Conservation (phyloP, 78 protist species). For the Polysphondylium violaceum region DNA sequence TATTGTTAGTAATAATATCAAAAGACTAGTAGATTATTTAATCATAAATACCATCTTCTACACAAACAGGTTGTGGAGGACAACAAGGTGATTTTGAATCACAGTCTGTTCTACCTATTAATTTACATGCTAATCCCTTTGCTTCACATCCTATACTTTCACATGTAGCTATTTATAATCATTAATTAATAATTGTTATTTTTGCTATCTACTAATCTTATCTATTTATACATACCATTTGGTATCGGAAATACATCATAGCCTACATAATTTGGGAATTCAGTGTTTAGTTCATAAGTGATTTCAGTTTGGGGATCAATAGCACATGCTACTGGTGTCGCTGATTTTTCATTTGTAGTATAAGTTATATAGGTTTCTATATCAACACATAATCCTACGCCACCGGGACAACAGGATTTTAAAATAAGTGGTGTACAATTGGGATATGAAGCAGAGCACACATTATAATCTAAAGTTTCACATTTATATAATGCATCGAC, state of each 20-base stretch:
- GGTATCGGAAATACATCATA: background rate
- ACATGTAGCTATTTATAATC: slow-evolving; percentile 16
- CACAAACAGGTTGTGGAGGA: slow-evolving; percentile 9
- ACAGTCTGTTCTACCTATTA: background rate
- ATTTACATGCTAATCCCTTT: slow-evolving; percentile 18
- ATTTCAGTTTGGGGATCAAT: background rate
- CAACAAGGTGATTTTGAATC: slow-evolving; percentile 23
- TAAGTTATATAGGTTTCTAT: background rate
- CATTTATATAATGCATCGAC: background rate
- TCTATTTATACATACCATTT: background rate
- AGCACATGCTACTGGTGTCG: background rate
- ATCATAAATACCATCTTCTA: background rate
- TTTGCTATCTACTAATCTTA: background rate
- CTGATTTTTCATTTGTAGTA: background rate
- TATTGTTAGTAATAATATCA: background rate
- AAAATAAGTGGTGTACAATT: slow-evolving; percentile 14
- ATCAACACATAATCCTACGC: slow-evolving; percentile 10
- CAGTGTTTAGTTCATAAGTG: background rate
- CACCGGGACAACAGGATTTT: slow-evolving; percentile 39
- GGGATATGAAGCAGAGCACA: slow-evolving; percentile 37
- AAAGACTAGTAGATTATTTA: background rate
- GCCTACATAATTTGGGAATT: background rate
- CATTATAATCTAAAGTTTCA: slow-evolving; percentile 15
- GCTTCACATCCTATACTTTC: slow-evolving; percentile 10
- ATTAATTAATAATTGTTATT: too few relatives aligned